These are phyloP conservation scores for Corylus heterophylla DNA, from an alignment of 306 rosid species.

Conservation along the genomic window DNA sequence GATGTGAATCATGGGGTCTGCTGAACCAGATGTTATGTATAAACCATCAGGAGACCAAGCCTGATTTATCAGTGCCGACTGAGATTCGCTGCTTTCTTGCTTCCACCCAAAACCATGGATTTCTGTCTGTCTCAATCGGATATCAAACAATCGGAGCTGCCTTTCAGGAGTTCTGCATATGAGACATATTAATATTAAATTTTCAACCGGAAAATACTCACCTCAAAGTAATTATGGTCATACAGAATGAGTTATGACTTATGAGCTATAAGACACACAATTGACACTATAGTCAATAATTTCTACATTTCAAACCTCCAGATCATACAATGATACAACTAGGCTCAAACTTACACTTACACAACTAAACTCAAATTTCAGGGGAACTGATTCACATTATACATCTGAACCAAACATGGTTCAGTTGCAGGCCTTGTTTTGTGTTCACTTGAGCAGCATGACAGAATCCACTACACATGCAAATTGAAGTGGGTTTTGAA, in stretches of 20 bases:
- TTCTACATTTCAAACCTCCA: background rate
- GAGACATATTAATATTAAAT: conserved; percentile 10
- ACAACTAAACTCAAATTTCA: background rate
- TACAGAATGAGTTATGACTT: no score
- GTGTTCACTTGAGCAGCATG: background rate
- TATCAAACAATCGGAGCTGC: conserved; percentile 91
- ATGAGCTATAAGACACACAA: background rate
- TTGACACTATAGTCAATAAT: background rate
- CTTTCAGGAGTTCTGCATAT: conserved; percentile 69
- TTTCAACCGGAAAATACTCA: conserved; percentile 10
- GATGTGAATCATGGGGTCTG: conserved; percentile 86
- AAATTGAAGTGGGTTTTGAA: background rate
- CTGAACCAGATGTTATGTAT: conserved; percentile 81
- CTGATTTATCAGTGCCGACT: conserved; percentile 93
- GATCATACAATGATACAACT: background rate
- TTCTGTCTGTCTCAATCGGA: conserved; percentile 77
- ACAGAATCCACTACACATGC: background rate
- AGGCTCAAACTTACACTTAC: background rate
- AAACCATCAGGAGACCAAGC: conserved; percentile 98
- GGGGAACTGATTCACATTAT: background rate
- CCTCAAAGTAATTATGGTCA: background rate
- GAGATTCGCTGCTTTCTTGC: conserved; percentile 97
- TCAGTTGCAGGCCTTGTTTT: background rate
- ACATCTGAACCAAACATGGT: background rate
- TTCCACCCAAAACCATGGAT: conserved; percentile 96